Base-by-base conservation (phyloP, 345 rosid genomes). In the Linum lewisii region DNA sequence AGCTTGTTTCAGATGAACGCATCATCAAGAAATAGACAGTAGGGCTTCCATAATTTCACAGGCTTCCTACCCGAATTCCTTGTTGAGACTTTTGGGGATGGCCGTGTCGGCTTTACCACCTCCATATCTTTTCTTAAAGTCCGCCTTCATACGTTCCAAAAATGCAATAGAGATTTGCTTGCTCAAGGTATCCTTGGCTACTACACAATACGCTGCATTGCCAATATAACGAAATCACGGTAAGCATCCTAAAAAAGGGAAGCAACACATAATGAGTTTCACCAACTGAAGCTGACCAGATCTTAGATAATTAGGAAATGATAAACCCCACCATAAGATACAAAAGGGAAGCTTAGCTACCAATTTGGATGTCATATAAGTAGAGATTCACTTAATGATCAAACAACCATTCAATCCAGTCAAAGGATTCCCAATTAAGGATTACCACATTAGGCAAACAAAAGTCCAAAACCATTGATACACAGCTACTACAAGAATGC, bases 61-160 rank as follows among this genome's bases (percentile, higher is more conserved):
- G 23, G 53, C 21, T 14, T 42, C 77, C 58, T 83, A 89, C 99
- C 99, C 97, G 37, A 88, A 93, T 58, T 86, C 97, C 73, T 88
- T 93, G 66, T 89, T 93, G 15, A 93, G 87, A 76, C 97, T 88
- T 73, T 93, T 93, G 61, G 97, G 84, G 22, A 75, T 65, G 49
- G 98, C 98, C 36, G 98, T 92, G 74, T 79, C 90, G 55, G 98
- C 95, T 78, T 88, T 88, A 55, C 98, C 98, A 32, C 97, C 98
- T 0, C 94, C 91, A 59, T 86, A 88, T 79, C 97, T 79, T 64
- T 86, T 86, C 75, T 74, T 83, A 68, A 92, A 92, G 83, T 92
- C 98, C 49, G 93, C 89, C 76, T 73, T 92, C 80, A 92, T 66
- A 13, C 98, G 95, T 65, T 92, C 96, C 72, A 92, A 72, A 75